phyloP scores from a whole-genome alignment of 2,329 filamentous ascomycete species.

The Grosmannia clavigera region DNA sequence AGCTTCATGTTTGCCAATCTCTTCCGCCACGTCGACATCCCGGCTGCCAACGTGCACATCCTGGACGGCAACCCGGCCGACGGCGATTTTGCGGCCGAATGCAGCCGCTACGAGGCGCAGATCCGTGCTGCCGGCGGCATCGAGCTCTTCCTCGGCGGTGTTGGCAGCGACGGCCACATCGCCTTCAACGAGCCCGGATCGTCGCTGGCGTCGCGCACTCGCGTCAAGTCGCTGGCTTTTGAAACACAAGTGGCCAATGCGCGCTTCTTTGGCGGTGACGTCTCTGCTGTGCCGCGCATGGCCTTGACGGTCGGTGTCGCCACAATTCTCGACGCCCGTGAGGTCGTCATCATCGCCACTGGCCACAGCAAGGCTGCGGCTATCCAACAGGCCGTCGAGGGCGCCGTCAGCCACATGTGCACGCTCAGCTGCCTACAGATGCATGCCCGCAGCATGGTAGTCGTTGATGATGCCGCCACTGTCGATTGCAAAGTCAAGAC shows the following conservation, averaged over 20 bases:
- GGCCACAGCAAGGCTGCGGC: slow-evolving; percentile 61
- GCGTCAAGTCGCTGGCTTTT: slow-evolving; percentile 65
- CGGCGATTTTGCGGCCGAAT: slow-evolving; percentile 52
- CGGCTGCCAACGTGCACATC: slow-evolving; percentile 57
- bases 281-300: slow-evolving; percentile 54
- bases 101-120: slow-evolving; percentile 56
- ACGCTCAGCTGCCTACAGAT: slow-evolving; percentile 61
- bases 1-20: slow-evolving; percentile 74
- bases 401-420: slow-evolving; percentile 68
- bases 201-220: slow-evolving; percentile 53
- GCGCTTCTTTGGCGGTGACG: slow-evolving; percentile 55
- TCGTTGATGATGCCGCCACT: slow-evolving; percentile 60
- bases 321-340: slow-evolving; percentile 51
- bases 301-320: slow-evolving; percentile 50
- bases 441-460: slow-evolving; percentile 59
- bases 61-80: slow-evolving; percentile 56
- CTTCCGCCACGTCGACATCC: slow-evolving; percentile 61
- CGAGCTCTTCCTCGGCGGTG: slow-evolving; percentile 63
- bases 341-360: slow-evolving; percentile 62
- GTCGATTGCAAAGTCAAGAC: slow-evolving; percentile 52
- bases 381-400: slow-evolving; percentile 59
- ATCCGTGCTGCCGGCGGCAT: slow-evolving; percentile 59
- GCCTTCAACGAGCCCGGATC: slow-evolving; percentile 73
- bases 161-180: slow-evolving; percentile 66
- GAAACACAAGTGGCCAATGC: slow-evolving; percentile 69